A percentile compares a stretch with the other conserved stretches of the same genome.
Conservation (phyloP, 2,329 filamentous ascomycete genomes). For the Pseudocercospora fuligena region DNA sequence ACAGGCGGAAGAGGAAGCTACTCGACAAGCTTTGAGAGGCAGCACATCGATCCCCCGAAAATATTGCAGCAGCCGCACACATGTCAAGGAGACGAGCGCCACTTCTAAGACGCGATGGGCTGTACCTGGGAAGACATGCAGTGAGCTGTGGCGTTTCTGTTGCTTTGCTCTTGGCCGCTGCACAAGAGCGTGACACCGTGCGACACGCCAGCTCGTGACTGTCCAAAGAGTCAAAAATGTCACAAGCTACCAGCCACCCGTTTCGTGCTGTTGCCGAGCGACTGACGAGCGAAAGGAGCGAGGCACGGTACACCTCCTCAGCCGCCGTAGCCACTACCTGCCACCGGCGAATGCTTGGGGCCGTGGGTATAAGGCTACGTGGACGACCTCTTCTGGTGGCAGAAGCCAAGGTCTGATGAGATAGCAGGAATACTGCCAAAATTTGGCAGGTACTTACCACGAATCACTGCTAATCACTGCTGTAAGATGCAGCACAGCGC, state of each 20-base stretch:
- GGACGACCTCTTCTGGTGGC: background rate
- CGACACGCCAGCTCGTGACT: background rate
- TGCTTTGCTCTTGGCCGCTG: background rate
- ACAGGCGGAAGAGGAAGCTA: slow-evolving; percentile 79
- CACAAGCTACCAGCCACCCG: background rate
- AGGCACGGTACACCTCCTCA: background rate
- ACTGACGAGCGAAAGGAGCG: background rate
- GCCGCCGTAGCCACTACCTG: background rate
- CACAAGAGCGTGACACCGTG: background rate
- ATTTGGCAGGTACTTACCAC: background rate
- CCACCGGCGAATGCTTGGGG: background rate
- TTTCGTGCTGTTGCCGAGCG: background rate
- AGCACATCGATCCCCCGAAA: background rate
- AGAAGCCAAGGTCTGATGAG: background rate
- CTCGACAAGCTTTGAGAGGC: slow-evolving; percentile 64
- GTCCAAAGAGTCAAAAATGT: background rate
- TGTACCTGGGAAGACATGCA: background rate
- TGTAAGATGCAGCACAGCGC: background rate
- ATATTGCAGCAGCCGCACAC: background rate
- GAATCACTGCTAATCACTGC: background rate
- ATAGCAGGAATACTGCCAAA: background rate
- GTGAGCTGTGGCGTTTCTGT: slow-evolving; percentile 3
- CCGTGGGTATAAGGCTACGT: background rate
- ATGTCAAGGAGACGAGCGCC: background rate
- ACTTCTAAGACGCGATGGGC: background rate